Percentiles rank a stretch among this genome's conserved stretches.
Conservation (phyloP, 179 eudicot species). For the Monotropa hypopitys region DNA sequence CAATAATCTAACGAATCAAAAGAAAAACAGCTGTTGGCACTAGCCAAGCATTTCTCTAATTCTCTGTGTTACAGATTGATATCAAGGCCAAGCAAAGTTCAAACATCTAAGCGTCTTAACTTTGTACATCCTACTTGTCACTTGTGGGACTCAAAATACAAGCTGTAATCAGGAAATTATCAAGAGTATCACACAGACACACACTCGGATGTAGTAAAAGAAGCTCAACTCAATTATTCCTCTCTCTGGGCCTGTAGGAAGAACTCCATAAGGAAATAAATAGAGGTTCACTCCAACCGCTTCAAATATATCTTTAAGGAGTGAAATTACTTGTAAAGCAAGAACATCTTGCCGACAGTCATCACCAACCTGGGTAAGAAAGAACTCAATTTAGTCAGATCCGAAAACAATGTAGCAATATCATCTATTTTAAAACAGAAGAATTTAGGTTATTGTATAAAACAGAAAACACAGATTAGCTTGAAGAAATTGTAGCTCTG, state of each 20-base stretch:
- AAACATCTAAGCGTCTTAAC: neutral
- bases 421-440: neutral
- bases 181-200: neutral
- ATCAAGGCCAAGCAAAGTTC: neutral
- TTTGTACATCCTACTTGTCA: neutral
- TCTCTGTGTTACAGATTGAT: neutral
- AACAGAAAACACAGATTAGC: neutral
- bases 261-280: slow-evolving; percentile 95
- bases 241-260: slow-evolving; percentile 89
- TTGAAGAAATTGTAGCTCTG: neutral
- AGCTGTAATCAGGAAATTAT: neutral
- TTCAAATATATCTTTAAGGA: slow-evolving; percentile 72
- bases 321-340: slow-evolving; percentile 93
- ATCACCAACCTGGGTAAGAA: slow-evolving; percentile 76
- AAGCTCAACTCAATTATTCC: slow-evolving; percentile 84
- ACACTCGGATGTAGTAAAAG: neutral
- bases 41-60: neutral
- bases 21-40: neutral
- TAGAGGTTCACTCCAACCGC: slow-evolving; percentile 81
- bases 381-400: slow-evolving; percentile 9
- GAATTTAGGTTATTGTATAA: neutral
- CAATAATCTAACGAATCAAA: neutral
- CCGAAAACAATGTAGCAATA: neutral
- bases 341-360: slow-evolving; percentile 98
- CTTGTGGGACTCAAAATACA: neutral